Base-by-base conservation (phyloP, 169 alveolate species). In the Babesia bovis region DNA sequence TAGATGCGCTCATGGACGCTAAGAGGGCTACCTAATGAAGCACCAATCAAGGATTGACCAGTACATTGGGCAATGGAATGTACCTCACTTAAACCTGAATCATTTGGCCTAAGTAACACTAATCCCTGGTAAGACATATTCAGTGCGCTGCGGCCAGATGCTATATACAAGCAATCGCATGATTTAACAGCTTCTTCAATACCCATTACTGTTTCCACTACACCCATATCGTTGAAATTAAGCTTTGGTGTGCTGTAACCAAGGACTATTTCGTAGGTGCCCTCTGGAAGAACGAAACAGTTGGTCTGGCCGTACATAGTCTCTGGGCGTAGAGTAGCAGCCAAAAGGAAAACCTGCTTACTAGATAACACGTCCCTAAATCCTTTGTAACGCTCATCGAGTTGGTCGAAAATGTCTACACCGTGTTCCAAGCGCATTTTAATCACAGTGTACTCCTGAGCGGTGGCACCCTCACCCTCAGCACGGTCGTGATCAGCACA, bases 251-350 rank as follows among this genome's bases (percentile, higher is more conserved):
- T 47, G 47, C 66, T 70, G 72, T 87, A 91, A 1, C 96, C 97
- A 59, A 92, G 61, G 10, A 59, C 66, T 21, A 71, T 30, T n/a
- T 51, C 82, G 42, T 87, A 97, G 70, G 92, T 93, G 25, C 98
- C 99, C 44, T 92, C 95, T 0, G 99, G 99, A 13, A 95, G 90
- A 30, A 97, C 95, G 75, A 92, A 98, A 74, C 98, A 94, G 91
- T 97, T 97, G 25, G 99, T 98, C 87, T 97, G 98, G 1, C 99
- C 99, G 85, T 96, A 98, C 96, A 97, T 96, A 56, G 99, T 98
- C 89, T 98, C 99, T 23, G 99, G 99, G 78, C 99, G 94, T 74
- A 98, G 86, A 1, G 99, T 98, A 2, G 99, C 99, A 7, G 98
- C 98, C 19, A 97, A 96, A 60, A 97, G 84, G 85, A 73, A 96